Percentiles rank a stretch among this genome's conserved stretches.
These are phyloP conservation scores for Kazachstania taianensis DNA, from an alignment of 805 yeast genomes.

Conservation along the genomic window DNA sequence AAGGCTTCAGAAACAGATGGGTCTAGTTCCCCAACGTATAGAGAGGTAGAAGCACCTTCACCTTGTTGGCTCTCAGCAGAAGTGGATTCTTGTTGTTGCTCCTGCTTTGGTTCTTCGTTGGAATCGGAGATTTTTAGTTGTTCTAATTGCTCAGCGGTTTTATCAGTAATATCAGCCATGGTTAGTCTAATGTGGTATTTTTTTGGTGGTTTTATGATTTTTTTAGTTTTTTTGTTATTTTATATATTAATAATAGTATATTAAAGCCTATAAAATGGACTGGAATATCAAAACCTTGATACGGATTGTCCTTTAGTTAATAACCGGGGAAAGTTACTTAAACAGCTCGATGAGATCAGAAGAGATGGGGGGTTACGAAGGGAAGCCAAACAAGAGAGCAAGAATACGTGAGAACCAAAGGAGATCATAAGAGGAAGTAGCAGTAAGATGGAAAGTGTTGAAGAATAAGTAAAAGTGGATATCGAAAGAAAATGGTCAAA, in stretches of 20 bases:
- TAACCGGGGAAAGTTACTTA: conserved; percentile 6
- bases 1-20: conserved; percentile 88
- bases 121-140: conserved; percentile 27
- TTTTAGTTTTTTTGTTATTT: conserved; percentile 13
- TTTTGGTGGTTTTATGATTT: conserved; percentile 16
- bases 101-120: conserved; percentile 27
- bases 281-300: not conserved
- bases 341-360: conserved; percentile 6
- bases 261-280: not conserved
- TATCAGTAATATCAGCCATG: conserved; percentile 32
- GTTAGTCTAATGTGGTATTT: conserved; percentile 5
- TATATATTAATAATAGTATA: not conserved
- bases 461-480: not conserved
- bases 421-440: too few species aligned
- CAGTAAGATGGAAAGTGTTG: not conserved
- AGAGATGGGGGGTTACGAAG: conserved; percentile 1
- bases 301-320: not conserved
- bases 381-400: conserved; percentile 1
- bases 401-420: not conserved
- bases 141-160: conserved; percentile 30
- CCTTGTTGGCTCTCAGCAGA: conserved; percentile 16
- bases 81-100: conserved; percentile 18
- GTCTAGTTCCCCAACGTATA: conserved; percentile 96
- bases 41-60: conserved; percentile 63
- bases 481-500: too few species aligned